Evolutionary conservation across 75 land plant genomes (phyloP).

Genomic region (Ceratopteris richardii): DNA sequence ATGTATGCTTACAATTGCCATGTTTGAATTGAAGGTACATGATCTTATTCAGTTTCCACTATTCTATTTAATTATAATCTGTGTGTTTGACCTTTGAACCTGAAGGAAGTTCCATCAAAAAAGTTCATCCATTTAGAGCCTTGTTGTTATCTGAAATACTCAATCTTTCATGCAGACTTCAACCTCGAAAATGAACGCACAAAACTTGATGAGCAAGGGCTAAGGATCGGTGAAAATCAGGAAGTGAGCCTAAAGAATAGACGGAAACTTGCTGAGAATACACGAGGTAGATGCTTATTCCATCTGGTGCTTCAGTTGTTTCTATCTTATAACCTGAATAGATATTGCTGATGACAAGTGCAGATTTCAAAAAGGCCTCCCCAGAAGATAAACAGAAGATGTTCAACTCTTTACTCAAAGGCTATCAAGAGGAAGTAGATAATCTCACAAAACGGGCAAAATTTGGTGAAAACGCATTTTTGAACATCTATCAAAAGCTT

Average conservation of each 20-base stretch:
- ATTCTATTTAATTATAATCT: too few species aligned
- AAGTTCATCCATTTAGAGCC: too few species aligned
- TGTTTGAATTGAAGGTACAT: too few species aligned
- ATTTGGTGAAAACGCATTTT: constrained; percentile 98
- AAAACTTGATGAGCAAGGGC: constrained; percentile 85
- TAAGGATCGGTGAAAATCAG: constrained; percentile 90
- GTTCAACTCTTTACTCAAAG: constrained; percentile 78
- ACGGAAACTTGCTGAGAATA: constrained; percentile 94
- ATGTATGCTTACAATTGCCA: too few species aligned
- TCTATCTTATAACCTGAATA: constrained; percentile 5
- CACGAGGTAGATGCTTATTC: constrained; percentile 52
- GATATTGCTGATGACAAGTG: constrained; percentile 7
- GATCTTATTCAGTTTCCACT: too few species aligned
- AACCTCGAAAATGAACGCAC: constrained; percentile 81
- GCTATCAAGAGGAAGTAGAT: constrained; percentile 98
- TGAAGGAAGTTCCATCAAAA: too few species aligned
- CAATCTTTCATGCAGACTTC: too few species aligned
- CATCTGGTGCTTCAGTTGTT: neutral
- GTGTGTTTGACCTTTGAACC: too few species aligned
- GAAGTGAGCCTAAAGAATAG: constrained; percentile 89
- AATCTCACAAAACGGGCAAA: constrained; percentile 99
- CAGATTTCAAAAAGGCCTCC: constrained; percentile 94
- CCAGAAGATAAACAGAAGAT: constrained; percentile 70
- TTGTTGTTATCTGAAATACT: too few species aligned
- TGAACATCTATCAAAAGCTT: constrained; percentile 91